Conservation (phyloP, 768 basidiomycete species). For the Xerocomellus chrysenteron region DNA sequence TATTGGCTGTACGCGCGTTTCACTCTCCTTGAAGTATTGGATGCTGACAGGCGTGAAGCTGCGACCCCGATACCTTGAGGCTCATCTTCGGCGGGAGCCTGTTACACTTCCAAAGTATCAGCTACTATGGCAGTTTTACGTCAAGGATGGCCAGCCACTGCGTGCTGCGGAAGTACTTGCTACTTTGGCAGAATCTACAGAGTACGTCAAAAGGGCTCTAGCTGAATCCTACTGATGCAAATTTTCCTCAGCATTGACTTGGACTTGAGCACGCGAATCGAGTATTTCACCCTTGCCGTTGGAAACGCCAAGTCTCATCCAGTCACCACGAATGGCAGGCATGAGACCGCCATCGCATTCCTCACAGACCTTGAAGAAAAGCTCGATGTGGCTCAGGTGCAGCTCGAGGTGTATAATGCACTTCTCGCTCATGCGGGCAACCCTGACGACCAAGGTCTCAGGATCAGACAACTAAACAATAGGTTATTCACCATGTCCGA, state of each 20-base stretch:
- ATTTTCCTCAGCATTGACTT: slow-evolving; percentile 55
- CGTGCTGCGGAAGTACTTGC: slow-evolving; percentile 86
- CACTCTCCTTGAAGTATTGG: not conserved
- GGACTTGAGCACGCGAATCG: slow-evolving; percentile 71
- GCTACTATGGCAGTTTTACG: slow-evolving; percentile 95
- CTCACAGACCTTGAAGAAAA: slow-evolving; percentile 95
- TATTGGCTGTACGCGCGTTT: slow-evolving; percentile 72
- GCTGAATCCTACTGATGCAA: not conserved
- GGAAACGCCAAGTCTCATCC: slow-evolving; percentile 96
- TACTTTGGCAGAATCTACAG: slow-evolving; percentile 77
- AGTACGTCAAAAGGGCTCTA: slow-evolving; percentile 46
- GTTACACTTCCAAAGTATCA: slow-evolving; percentile 79
- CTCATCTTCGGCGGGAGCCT: slow-evolving; percentile 82
- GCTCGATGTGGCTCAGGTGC: slow-evolving; percentile 94
- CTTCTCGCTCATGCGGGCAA: slow-evolving; percentile 62
- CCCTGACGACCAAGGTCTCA: slow-evolving; percentile 59
- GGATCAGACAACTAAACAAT: slow-evolving; percentile 57
- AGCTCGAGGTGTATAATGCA: slow-evolving; percentile 82
- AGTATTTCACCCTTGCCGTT: slow-evolving; percentile 91
- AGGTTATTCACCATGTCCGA: slow-evolving; percentile 80
- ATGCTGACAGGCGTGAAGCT: slow-evolving; percentile 47
- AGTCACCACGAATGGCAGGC: slow-evolving; percentile 68
- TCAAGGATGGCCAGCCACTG: slow-evolving; percentile 83
- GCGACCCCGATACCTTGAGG: slow-evolving; percentile 84
- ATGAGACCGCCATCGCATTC: slow-evolving; percentile 92